Conservation (phyloP, 108 stramenopile genomes). For the Skeletonema grethae region DNA sequence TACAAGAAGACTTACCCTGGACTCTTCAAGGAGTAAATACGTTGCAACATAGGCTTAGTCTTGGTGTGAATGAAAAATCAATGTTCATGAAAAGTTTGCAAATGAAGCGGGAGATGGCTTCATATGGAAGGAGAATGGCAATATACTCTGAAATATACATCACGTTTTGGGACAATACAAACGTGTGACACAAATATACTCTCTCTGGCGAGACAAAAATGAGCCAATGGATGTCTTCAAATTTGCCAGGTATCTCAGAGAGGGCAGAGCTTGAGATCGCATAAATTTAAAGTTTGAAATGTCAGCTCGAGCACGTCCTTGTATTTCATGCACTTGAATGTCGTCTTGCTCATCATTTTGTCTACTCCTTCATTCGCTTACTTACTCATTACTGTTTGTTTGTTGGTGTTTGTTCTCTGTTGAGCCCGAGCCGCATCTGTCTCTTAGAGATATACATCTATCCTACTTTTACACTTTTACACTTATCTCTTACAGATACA, state of each 20-base stretch:
- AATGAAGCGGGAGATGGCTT: neutral
- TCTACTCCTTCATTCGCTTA: too few species aligned
- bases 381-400: too few species aligned
- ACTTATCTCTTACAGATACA: too few species aligned
- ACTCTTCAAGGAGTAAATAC: slow-evolving; percentile 61
- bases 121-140: neutral
- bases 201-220: neutral
- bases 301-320: neutral
- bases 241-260: slow-evolving; percentile 2
- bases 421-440: too few species aligned
- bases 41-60: neutral
- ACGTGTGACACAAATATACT: neutral
- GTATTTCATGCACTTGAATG: neutral
- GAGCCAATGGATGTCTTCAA: neutral
- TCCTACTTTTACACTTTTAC: too few species aligned
- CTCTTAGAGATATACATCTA: too few species aligned
- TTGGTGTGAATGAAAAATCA: neutral
- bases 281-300: neutral
- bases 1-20: slow-evolving; percentile 90
- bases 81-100: neutral
- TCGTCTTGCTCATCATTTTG: neutral
- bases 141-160: neutral
- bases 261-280: neutral
- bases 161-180: neutral
- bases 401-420: too few species aligned